Percentiles rank a stretch among this genome's conserved stretches.
Conservation (phyloP, 169 alveolate species). For the Plasmodium reichenowi region DNA sequence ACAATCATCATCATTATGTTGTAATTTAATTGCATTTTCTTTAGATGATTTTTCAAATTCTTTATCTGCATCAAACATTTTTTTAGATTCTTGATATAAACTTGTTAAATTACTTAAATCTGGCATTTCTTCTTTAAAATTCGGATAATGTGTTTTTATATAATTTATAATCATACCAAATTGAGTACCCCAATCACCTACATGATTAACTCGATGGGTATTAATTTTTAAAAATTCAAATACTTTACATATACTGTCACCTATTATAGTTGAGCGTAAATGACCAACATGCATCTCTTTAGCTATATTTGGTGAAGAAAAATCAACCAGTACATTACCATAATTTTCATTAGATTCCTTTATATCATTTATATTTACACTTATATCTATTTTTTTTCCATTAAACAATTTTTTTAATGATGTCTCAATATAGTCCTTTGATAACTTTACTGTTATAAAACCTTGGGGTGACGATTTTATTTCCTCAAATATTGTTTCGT, state of each 20-base stretch:
- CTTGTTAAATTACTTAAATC: slow-evolving; percentile 94
- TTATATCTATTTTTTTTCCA: slow-evolving; percentile 72
- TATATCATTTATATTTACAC: slow-evolving; percentile 40
- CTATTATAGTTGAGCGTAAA: slow-evolving; percentile 97
- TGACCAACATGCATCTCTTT: slow-evolving; percentile 99
- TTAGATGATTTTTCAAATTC: slow-evolving; percentile 90
- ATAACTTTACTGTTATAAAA: slow-evolving; percentile 78
- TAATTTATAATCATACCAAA: slow-evolving; percentile 98
- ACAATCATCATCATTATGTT: slow-evolving; percentile 90
- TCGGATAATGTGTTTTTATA: slow-evolving; percentile 91
- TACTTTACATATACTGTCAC: slow-evolving; percentile 95
- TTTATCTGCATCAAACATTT: slow-evolving; percentile 87
- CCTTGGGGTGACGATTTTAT: slow-evolving; percentile 90
- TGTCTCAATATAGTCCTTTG: slow-evolving; percentile 67
- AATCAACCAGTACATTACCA: slow-evolving; percentile 92
- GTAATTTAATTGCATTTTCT: slow-evolving; percentile 91
- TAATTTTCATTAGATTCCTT: slow-evolving; percentile 20
- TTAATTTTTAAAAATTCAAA: slow-evolving; percentile 87
- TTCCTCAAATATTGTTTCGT: slow-evolving; percentile 77
- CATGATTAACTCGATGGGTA: slow-evolving; percentile 94
- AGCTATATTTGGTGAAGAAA: slow-evolving; percentile 99
- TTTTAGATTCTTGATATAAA: slow-evolving; percentile 96
- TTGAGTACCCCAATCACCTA: slow-evolving; percentile 99
- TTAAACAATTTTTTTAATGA: slow-evolving; percentile 76
- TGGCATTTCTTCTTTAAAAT: slow-evolving; percentile 92